These are phyloP conservation scores for Kondoa subrosea DNA, from an alignment of 768 basidiomycete genomes.

Conservation along the genomic window DNA sequence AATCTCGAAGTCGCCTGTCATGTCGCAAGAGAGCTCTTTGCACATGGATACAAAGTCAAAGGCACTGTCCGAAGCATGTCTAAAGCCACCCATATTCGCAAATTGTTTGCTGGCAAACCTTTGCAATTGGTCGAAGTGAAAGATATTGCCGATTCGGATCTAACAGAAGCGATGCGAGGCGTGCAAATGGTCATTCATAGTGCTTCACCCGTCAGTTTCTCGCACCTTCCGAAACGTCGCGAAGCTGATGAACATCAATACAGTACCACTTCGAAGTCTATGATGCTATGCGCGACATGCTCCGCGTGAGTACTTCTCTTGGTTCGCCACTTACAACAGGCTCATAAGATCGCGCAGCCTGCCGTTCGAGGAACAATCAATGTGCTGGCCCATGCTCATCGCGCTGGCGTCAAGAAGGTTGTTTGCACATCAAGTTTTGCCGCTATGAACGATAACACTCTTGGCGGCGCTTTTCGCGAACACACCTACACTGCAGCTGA, in stretches of 20 bases:
- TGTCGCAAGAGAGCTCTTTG: constrained; percentile 10
- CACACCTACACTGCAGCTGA: not conserved
- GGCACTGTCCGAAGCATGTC: constrained; percentile 11
- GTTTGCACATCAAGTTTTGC: constrained; percentile 27
- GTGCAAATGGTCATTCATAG: constrained; percentile 6
- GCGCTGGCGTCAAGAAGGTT: constrained; percentile 21
- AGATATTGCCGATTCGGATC: not conserved
- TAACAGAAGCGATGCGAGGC: not conserved
- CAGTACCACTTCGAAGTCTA: not conserved
- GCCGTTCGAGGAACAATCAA: not conserved
- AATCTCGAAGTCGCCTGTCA: constrained; percentile 6
- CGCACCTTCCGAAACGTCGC: not conserved
- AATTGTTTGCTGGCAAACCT: constrained; percentile 12
- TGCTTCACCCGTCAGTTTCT: not conserved
- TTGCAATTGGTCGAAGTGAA: not conserved
- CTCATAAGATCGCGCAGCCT: not conserved
- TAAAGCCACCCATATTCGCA: constrained; percentile 12
- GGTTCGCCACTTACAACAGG: not conserved
- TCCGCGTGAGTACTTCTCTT: constrained; percentile 6
- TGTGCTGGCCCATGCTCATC: not conserved
- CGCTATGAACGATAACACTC: constrained; percentile 12
- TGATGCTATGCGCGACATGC: constrained; percentile 3
- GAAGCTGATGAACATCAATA: not conserved
- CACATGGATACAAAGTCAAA: constrained; percentile 15
- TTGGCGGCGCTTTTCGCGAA: not conserved